Conservation (phyloP, 2,329 filamentous ascomycete genomes). For the Zalaria obscura region DNA sequence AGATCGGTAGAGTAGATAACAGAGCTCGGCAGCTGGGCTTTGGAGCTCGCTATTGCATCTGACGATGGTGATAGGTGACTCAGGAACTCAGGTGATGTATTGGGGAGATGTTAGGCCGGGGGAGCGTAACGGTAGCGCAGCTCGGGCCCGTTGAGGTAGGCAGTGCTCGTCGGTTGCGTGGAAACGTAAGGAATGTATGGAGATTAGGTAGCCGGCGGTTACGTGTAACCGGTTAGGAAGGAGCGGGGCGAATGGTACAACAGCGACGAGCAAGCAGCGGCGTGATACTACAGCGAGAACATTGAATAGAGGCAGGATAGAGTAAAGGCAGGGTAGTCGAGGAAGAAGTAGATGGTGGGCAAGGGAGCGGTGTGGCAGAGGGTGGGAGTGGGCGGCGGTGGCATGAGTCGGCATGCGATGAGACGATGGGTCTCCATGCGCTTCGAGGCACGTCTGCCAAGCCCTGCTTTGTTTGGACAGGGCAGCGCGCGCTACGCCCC, state of each 20-base stretch:
- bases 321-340: not conserved
- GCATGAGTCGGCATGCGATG: not conserved
- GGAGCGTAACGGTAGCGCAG: conserved; percentile 1
- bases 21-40: not conserved
- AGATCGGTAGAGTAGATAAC: not conserved
- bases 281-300: not conserved
- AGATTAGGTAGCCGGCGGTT: not conserved
- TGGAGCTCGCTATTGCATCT: conserved; percentile 2
- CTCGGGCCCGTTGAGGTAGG: conserved; percentile 1
- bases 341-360: not conserved
- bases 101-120: conserved; percentile 1
- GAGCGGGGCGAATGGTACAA: not conserved
- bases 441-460: too few species aligned
- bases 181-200: conserved; percentile 6
- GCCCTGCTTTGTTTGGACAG: too few species aligned
- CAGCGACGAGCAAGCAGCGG: not conserved
- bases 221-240: not conserved
- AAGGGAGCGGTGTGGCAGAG: not conserved
- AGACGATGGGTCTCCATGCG: too few species aligned
- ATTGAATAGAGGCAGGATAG: not conserved
- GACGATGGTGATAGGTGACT: not conserved
- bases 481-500: too few species aligned
- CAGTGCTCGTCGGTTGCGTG: conserved; percentile 4
- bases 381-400: not conserved
- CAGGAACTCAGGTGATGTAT: conserved; percentile 1